Base-by-base conservation (phyloP, 345 rosid species). In the Punica granatum region DNA sequence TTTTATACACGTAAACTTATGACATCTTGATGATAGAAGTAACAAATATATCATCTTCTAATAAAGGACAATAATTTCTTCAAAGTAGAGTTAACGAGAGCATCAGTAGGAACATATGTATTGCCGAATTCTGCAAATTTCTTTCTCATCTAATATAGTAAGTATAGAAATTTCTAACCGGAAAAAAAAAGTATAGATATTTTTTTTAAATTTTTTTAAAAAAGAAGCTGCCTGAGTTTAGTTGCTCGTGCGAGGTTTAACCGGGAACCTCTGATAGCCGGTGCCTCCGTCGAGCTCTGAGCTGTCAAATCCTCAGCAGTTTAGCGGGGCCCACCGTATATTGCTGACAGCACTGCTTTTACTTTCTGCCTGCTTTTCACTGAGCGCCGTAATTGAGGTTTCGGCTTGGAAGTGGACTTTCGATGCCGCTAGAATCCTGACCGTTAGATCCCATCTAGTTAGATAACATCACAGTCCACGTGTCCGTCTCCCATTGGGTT, bases 341-440 rank as follows among this genome's bases (percentile, higher is more conserved):
- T 5, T 37, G 41, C 41, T 37, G 41, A 37, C 13, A 23, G 13
- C 10, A 10, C 59, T 23, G n/a, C 13, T 25, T 53, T 53, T 53
- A 21, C 59, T 23, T 23, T 53, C 59, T 19, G 30, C 59, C 31
- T 23, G 30, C 31, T 53, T 53, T 53, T 53, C 59, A 53, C 59
- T 25, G 59, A 25, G 59, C 59, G 59, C 59, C 59, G 59, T 53
- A 23, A 53, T 53, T 53, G 65, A 13, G 39, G 65, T 8, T 21
- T 33, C 16, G 65, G 19, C 36, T 21, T 49, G 9, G 53, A 48
- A 18, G 53, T 48, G 23, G 53, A 14, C 23, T 48, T 19, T 6
- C n/a, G 53, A 1, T 19, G n/a, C 6, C 5, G 25, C 11, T 7
- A 42, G 53, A 12, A 53, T 53, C 59, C 59, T 53, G 59, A 13